Conservation (phyloP, 2,329 filamentous ascomycete genomes). For the Trichophaea hybrida region DNA sequence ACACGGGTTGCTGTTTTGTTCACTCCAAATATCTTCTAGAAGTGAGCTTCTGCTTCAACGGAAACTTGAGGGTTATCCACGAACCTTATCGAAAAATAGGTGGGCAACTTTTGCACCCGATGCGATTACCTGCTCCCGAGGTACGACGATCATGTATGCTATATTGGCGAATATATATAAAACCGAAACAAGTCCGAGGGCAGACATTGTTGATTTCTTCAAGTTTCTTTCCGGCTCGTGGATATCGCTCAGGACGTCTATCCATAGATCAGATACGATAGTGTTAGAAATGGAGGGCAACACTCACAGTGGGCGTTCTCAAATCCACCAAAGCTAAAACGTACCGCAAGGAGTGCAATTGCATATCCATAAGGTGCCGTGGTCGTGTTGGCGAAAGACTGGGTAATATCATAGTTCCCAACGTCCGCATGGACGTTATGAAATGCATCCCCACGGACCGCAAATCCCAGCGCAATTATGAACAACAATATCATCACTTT, state of each 20-base stretch:
- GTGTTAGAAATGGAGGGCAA: background rate
- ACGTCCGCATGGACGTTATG: slow-evolving; percentile 10
- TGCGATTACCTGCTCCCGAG: slow-evolving; percentile 2
- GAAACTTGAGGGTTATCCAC: slow-evolving; percentile 14
- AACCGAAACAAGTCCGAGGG: slow-evolving; percentile 29
- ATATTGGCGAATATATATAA: slow-evolving; percentile 34
- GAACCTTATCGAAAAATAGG: slow-evolving; percentile 24
- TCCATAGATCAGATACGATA: background rate
- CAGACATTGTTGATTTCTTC: slow-evolving; percentile 30
- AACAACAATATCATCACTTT: slow-evolving; percentile 38
- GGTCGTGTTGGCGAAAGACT: slow-evolving; percentile 27
- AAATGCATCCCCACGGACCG: slow-evolving; percentile 23
- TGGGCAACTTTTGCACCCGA: slow-evolving; percentile 1
- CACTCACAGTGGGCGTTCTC: slow-evolving; percentile 33
- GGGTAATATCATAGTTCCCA: slow-evolving; percentile 22
- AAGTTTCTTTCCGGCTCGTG: slow-evolving; percentile 31
- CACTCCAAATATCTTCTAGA: slow-evolving; percentile 15
- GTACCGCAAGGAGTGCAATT: slow-evolving; percentile 34
- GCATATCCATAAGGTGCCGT: slow-evolving; percentile 28
- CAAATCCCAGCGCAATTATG: slow-evolving; percentile 33
- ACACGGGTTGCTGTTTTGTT: slow-evolving; percentile 30
- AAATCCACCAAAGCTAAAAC: slow-evolving; percentile 34
- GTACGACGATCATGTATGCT: slow-evolving; percentile 35
- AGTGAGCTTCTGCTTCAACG: background rate
- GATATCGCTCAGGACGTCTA: slow-evolving; percentile 34